Evolutionary conservation across 306 rosid species (phyloP).

Genomic region (Fragaria ananassa): DNA sequence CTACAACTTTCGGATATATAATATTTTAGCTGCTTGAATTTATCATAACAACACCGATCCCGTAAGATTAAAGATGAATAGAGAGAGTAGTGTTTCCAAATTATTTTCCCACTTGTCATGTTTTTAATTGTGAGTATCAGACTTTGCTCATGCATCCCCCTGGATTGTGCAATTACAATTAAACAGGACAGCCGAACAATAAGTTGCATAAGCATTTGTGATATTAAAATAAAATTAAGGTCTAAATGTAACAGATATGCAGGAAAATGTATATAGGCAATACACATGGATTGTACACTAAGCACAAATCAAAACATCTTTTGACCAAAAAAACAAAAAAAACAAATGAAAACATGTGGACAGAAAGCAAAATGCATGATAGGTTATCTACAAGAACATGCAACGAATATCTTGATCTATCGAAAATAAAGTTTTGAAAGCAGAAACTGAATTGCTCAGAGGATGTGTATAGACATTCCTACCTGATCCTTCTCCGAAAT

Average conservation of each 20-base stretch:
- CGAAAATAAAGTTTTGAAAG: background rate
- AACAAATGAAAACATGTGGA: slow-evolving; percentile 21
- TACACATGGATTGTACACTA: slow-evolving; percentile 8
- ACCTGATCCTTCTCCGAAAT: slow-evolving; percentile 94
- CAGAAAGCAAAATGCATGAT: slow-evolving; percentile 10
- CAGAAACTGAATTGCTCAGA: background rate
- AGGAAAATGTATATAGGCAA: background rate
- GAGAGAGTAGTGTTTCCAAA: background rate
- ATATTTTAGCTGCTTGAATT: background rate
- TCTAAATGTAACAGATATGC: background rate
- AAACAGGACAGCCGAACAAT: background rate
- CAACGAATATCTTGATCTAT: background rate
- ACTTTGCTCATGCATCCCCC: background rate
- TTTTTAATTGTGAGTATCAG: background rate
- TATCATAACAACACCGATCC: background rate
- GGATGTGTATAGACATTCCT: slow-evolving; percentile 25
- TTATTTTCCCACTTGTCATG: background rate
- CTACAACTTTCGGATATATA: background rate
- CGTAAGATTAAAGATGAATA: background rate
- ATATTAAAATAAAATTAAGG: background rate
- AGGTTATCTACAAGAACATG: slow-evolving; percentile 13
- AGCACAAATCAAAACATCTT: slow-evolving; percentile 24
- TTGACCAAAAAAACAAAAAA: no score
- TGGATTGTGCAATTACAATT: background rate
- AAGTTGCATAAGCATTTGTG: background rate